These are phyloP conservation scores for Shiraia bambusicola DNA, from an alignment of 2,329 filamentous ascomycete species.

Conservation along the genomic window DNA sequence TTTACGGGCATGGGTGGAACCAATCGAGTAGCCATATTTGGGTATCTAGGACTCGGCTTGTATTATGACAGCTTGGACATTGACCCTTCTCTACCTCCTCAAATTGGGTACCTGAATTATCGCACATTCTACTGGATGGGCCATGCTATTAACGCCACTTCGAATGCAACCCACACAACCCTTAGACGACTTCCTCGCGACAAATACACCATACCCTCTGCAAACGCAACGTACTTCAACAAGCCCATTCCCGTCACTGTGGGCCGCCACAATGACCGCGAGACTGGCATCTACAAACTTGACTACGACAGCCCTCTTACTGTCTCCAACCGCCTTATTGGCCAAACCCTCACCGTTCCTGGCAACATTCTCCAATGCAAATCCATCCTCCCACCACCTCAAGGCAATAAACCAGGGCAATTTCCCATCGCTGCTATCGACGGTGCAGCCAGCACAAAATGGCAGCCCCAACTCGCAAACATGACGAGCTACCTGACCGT, in stretches of 20 bases:
- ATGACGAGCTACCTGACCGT: slow-evolving; percentile 59
- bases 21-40: slow-evolving; percentile 67
- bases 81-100: slow-evolving; percentile 65
- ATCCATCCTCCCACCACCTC: slow-evolving; percentile 44
- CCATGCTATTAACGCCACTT: slow-evolving; percentile 61
- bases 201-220: slow-evolving; percentile 51
- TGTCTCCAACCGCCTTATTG: slow-evolving; percentile 61
- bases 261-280: slow-evolving; percentile 43
- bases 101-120: slow-evolving; percentile 62
- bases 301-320: slow-evolving; percentile 51
- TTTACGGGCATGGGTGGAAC: slow-evolving; percentile 70
- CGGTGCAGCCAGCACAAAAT: slow-evolving; percentile 65
- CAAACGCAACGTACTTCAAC: slow-evolving; percentile 57
- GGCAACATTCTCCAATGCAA: slow-evolving; percentile 68
- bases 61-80: slow-evolving; percentile 62
- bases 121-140: slow-evolving; percentile 68
- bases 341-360: slow-evolving; percentile 54
- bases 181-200: slow-evolving; percentile 53
- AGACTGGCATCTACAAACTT: slow-evolving; percentile 47
- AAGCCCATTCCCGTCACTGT: slow-evolving; percentile 61
- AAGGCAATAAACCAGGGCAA: slow-evolving; percentile 61
- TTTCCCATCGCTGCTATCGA: slow-evolving; percentile 69
- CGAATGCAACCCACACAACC: slow-evolving; percentile 66
- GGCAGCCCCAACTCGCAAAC: slow-evolving; percentile 61
- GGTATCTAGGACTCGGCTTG: slow-evolving; percentile 65